Percentiles rank a stretch among this genome's conserved stretches.
phyloP scores from a whole-genome alignment of 305 asterid species.

The Rubia balearica region DNA sequence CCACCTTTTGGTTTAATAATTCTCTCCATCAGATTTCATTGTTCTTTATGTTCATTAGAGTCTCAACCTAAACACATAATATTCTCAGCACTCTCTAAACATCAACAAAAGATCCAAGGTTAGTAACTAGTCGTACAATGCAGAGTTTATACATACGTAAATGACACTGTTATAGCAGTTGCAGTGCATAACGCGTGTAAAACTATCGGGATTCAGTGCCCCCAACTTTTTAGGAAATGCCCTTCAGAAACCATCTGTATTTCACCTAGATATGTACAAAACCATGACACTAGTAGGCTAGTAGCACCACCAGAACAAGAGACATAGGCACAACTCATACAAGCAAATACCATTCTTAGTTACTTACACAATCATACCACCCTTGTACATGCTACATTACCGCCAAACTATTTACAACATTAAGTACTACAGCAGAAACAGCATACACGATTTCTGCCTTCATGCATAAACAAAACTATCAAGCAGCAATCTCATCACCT shows the following conservation, averaged over 20 bases:
- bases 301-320: neutral
- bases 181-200: no score
- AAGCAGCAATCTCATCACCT: neutral
- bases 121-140: no score
- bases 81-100: no score
- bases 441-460: neutral
- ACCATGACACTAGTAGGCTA: neutral
- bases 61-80: no score
- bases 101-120: no score
- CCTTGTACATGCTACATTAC: neutral
- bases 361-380: neutral
- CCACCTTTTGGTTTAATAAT: no score
- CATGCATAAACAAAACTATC: neutral
- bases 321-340: conserved; percentile 2
- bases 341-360: neutral
- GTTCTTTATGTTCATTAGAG: no score
- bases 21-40: no score
- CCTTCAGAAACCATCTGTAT: neutral
- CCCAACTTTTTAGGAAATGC: no score
- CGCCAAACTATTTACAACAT: neutral
- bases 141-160: no score
- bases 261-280: neutral
- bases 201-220: no score
- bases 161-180: no score
- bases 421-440: neutral